Base-by-base conservation (phyloP, 768 basidiomycete genomes). In the Collybiopsis confluens region DNA sequence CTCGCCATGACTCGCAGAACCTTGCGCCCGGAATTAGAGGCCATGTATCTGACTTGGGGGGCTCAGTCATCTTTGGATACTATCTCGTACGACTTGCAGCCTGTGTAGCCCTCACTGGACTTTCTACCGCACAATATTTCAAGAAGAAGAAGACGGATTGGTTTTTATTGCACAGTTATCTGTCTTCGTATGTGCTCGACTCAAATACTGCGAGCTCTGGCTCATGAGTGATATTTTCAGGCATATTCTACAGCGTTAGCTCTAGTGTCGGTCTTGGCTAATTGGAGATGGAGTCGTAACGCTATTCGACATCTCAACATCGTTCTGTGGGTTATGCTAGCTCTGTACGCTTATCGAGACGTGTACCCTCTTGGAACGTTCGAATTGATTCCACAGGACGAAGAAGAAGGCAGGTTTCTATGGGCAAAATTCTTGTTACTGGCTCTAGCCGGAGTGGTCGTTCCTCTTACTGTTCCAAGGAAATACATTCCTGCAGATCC, bases 361-460 rank as follows among this genome's bases (percentile, higher is more conserved):
- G 44, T 88, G 6, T 83, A 73, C 63, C 86, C 86, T 9, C 62
- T 86, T 5, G 67, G 73, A 15, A 86, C 83, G 0, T 85, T 72
- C 64, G 72, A 69, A n/a, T 65, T 73, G 16, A 26, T 50, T 15
- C 81, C 83, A 8, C 57, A 68, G 18, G 86, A 88, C 58, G 60
- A 61, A 1, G 60, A 62, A 1, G 79, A 80, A 58, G 77, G 81
- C 2, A 52, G 64, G 49, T 52, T 81, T 28, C 61, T 85, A 16
- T 87, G 85, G 85, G 65, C 66, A 2, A 78, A 83, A 61, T 53
- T 83, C 4, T 60, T 56, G 16, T 46, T 81, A 8, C 69, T 86
- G 15, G 57, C 71, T 6, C 26, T 79, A 6, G 77, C 70, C 5
- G 74, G 72, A 4, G 65, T 79, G 2, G 52, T 78, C 7, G 65